Evolutionary conservation across 805 yeast genomes (phyloP), one percentile per base, ranked within the genome.

Genomic region (Hanseniaspora jakobsenii): DNA sequence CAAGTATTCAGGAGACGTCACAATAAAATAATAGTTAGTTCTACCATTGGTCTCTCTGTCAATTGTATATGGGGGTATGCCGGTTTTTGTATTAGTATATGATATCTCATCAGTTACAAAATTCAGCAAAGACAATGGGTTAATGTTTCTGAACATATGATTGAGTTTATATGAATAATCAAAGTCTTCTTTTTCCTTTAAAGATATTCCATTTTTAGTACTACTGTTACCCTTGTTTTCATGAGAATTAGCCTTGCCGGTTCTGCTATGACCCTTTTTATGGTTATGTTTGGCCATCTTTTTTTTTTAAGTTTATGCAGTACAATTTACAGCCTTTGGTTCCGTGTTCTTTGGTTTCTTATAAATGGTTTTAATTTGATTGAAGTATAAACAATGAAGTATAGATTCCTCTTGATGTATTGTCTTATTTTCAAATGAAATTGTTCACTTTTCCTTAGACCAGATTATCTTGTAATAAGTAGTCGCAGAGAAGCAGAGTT

Each of bases 51-150:
- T 28, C 8, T 46, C 30, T 3, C 59, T 60, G 39, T 60, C 64
- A 3, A 47, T 32, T 39, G 55, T 55, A 22, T 59, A 55, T 39
- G 56, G 58, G 19, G 50, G n/a, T n/a, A n/a, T n/a, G n/a, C n/a
- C n/a, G n/a, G n/a, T n/a, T 52, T 51, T 37, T 57, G 56, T 31
- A 57, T 23, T 16, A 9, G 14, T n/a, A 6, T 13, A 22, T 4
- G 17, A 9, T 3, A 16, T 21, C 4, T 16, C 22, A 16, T 42
- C 46, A 16, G 30, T 29, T 2, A 34, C 39, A 13, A 36, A 27
- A 22, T 32, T 42, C 5, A 42, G 10, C 3, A 42, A 21, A n/a
- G 32, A 26, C 5, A 42, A n/a, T 3, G 46, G 32, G 7, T 27
- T 28, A 2, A 42, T 36, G 12, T 35, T 42, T 35, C 18, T 31